Conservation (phyloP, 768 basidiomycete species). For the Trametopsis cervina region DNA sequence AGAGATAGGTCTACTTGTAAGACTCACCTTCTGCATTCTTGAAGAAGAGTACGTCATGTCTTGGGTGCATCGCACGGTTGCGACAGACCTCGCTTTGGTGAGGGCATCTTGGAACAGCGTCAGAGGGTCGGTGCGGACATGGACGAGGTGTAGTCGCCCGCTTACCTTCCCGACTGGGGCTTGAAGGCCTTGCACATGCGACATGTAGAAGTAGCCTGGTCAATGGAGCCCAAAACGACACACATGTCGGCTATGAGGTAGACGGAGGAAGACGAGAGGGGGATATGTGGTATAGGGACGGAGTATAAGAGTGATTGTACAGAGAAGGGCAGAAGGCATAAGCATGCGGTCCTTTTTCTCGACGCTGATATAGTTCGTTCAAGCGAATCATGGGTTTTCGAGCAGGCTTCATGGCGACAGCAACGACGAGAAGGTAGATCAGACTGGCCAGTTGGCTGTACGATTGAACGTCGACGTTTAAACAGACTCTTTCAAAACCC, state of each 20-base stretch:
- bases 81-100: constrained; percentile 71
- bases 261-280: constrained; percentile 17
- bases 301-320: constrained; percentile 34
- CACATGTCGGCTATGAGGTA: constrained; percentile 48
- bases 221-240: constrained; percentile 60
- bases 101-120: constrained; percentile 50
- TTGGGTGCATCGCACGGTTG: constrained; percentile 68
- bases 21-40: constrained; percentile 82
- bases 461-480: constrained; percentile 17
- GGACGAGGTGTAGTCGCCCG: constrained; percentile 10
- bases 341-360: constrained; percentile 33
- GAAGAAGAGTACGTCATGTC: constrained; percentile 69
- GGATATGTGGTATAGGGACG: constrained; percentile 16
- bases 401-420: constrained; percentile 18
- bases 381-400: constrained; percentile 23
- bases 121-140: constrained; percentile 18
- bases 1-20: constrained; percentile 10
- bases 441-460: constrained; percentile 15
- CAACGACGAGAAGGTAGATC: constrained; percentile 13
- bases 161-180: constrained; percentile 49
- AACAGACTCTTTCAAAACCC: constrained; percentile 12
- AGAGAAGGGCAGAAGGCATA: constrained; percentile 30
- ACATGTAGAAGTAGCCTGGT: constrained; percentile 61
- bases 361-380: constrained; percentile 34
- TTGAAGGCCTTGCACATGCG: constrained; percentile 84